Conservation (phyloP, 1,139 yeast genomes). For the Blastobotrys capitulatus region DNA sequence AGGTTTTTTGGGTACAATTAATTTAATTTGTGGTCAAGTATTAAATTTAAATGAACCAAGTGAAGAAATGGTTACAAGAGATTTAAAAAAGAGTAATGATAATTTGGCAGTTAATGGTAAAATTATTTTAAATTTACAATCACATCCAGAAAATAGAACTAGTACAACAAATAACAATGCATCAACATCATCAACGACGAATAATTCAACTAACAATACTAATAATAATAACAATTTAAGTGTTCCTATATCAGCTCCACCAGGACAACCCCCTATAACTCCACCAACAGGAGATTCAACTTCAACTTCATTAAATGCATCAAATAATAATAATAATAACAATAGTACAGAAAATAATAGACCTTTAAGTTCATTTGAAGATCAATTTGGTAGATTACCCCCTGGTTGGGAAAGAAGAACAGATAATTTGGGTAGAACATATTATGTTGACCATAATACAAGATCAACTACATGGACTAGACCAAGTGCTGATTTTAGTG, state of each 20-base stretch:
- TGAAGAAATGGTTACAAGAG: slow-evolving; percentile 85
- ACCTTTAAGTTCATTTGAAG: slow-evolving; percentile 70
- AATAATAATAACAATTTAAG: not conserved
- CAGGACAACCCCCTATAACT: not conserved
- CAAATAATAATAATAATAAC: not conserved
- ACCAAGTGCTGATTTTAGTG: slow-evolving; percentile 55
- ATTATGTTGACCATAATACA: slow-evolving; percentile 95
- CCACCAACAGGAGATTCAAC: not conserved
- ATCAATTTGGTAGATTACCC: slow-evolving; percentile 91
- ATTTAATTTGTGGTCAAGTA: slow-evolving; percentile 84
- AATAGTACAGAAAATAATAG: slow-evolving; percentile 9
- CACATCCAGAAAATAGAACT: slow-evolving; percentile 41
- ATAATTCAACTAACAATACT: slow-evolving; percentile 6
- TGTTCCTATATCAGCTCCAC: slow-evolving; percentile 6
- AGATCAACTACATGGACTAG: slow-evolving; percentile 98
- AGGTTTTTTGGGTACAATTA: slow-evolving; percentile 96
- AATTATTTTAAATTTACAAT: slow-evolving; percentile 52
- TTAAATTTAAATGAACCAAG: slow-evolving; percentile 60
- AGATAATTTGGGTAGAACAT: slow-evolving; percentile 94
- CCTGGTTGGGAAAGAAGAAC: slow-evolving; percentile 99
- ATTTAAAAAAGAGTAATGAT: slow-evolving; percentile 86
- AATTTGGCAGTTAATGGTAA: slow-evolving; percentile 90
- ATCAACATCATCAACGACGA: not conserved
- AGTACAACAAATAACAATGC: slow-evolving; percentile 13
- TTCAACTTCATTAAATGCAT: not conserved